Evolutionary conservation across 768 basidiomycete genomes (phyloP).

Genomic region (Boletus subparvulus): DNA sequence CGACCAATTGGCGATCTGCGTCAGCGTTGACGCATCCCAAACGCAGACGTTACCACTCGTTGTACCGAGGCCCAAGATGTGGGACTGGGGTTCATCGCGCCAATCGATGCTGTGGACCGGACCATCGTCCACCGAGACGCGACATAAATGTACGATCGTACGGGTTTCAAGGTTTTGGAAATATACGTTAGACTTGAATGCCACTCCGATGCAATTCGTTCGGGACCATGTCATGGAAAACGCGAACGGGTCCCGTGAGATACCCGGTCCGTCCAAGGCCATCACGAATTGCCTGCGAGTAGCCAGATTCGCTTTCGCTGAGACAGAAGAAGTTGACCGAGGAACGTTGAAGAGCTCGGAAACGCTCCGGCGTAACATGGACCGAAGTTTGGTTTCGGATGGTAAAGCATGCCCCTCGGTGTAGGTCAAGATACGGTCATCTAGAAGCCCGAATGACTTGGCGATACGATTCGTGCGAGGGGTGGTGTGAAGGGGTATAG

Average conservation of each 20-base stretch:
- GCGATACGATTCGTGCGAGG: slow-evolving; percentile 69
- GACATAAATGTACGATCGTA: slow-evolving; percentile 51
- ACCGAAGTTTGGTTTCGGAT: slow-evolving; percentile 42
- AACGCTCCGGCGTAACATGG: slow-evolving; percentile 51
- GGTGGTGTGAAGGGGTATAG: slow-evolving; percentile 57
- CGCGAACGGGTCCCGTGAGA: slow-evolving; percentile 52
- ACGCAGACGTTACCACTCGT: slow-evolving; percentile 50
- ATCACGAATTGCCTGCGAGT: slow-evolving; percentile 53
- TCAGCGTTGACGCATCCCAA: slow-evolving; percentile 46
- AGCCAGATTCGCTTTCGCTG: slow-evolving; percentile 58
- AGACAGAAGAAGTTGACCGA: slow-evolving; percentile 37
- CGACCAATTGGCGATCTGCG: slow-evolving; percentile 34
- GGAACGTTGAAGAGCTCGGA: slow-evolving; percentile 47
- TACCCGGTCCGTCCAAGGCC: slow-evolving; percentile 65
- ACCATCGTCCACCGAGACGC: slow-evolving; percentile 35
- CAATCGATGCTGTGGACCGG: slow-evolving; percentile 51
- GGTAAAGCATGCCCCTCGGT: slow-evolving; percentile 38
- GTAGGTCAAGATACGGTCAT: slow-evolving; percentile 55
- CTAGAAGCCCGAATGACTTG: slow-evolving; percentile 57
- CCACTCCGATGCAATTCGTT: slow-evolving; percentile 60
- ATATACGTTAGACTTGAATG: slow-evolving; percentile 58
- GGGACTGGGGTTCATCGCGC: slow-evolving; percentile 42
- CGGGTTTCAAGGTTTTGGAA: slow-evolving; percentile 61
- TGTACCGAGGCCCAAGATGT: slow-evolving; percentile 52
- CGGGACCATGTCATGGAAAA: slow-evolving; percentile 63